These are phyloP conservation scores for Pseudocercospora fuligena DNA, from an alignment of 2,329 filamentous ascomycete species.

Conservation along the genomic window DNA sequence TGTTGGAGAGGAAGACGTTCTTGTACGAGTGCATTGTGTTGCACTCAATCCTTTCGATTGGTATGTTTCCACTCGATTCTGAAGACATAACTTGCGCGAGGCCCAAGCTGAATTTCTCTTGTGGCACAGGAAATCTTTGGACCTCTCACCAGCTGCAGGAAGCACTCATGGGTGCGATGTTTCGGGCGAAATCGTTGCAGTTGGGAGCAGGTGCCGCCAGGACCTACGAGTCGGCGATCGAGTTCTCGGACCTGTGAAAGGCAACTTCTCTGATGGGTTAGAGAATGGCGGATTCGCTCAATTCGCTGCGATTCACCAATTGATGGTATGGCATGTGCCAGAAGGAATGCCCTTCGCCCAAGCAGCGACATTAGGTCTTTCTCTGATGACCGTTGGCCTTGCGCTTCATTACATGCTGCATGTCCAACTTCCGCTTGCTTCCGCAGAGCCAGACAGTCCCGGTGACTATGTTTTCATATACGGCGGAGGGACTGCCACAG, in stretches of 20 bases:
- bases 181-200: conserved; percentile 24
- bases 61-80: background rate
- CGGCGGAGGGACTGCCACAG: conserved; percentile 27
- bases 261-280: conserved; percentile 24
- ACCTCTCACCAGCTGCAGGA: conserved; percentile 28
- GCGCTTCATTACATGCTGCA: conserved; percentile 26
- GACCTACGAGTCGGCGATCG: conserved; percentile 24
- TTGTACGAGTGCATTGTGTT: conserved; percentile 26
- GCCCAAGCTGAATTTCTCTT: background rate
- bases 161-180: conserved; percentile 29
- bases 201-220: conserved; percentile 20
- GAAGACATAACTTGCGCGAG: background rate
- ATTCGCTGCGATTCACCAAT: conserved; percentile 23
- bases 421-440: conserved; percentile 19
- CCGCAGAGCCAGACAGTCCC: background rate
- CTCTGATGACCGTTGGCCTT: conserved; percentile 27
- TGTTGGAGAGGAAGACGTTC: conserved; percentile 23
- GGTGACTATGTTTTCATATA: conserved; percentile 23
- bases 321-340: conserved; percentile 24
- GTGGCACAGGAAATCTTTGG: conserved; percentile 26
- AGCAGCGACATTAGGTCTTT: conserved; percentile 26
- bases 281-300: conserved; percentile 28
- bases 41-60: conserved; percentile 31
- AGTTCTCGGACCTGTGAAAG: conserved; percentile 27
- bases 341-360: conserved; percentile 22